phyloP scores from a whole-genome alignment of 305 asterid genomes.

The Petunia hybrid region DNA sequence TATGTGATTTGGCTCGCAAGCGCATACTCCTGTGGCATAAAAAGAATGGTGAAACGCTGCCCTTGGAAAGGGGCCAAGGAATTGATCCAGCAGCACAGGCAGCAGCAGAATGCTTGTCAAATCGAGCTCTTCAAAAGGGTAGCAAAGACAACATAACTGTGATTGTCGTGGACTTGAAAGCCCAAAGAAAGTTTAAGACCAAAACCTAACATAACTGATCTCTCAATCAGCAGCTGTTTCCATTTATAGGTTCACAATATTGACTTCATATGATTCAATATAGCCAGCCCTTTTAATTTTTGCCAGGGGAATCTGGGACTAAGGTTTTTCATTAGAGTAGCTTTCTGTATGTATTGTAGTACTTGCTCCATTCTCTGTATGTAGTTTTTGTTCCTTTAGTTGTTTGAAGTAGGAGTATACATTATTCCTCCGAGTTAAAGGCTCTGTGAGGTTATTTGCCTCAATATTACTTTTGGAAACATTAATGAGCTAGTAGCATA shows the following conservation, averaged over 20 bases:
- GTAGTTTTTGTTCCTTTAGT: constrained; percentile 35
- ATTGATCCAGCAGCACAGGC: constrained; percentile 95
- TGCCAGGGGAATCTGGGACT: constrained; percentile 33
- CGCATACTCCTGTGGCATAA: constrained; percentile 85
- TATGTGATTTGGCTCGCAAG: constrained; percentile 82
- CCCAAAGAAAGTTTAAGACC: constrained; percentile 71
- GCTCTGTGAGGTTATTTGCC: constrained; percentile 49
- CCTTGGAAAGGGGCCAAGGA: constrained; percentile 73
- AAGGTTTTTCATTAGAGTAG: constrained; percentile 30
- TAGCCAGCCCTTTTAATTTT: constrained; percentile 38
- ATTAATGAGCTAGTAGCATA: background rate
- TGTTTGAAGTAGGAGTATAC: constrained; percentile 40
- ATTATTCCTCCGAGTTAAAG: constrained; percentile 48
- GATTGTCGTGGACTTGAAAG: constrained; percentile 80
- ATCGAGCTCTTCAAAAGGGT: constrained; percentile 85
- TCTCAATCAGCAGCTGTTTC: constrained; percentile 26
- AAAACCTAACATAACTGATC: constrained; percentile 45
- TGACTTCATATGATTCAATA: constrained; percentile 39
- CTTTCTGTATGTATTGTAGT: constrained; percentile 32
- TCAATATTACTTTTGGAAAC: constrained; percentile 16
- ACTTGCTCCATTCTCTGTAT: constrained; percentile 27
- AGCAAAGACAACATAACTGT: constrained; percentile 89
- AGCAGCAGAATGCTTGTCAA: constrained; percentile 83
- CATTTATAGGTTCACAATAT: constrained; percentile 36
- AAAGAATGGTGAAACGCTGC: constrained; percentile 54